Evolutionary conservation across 225 moss, liverwort and hornwort species (phyloP), one percentile per base, ranked within the genome.

Genomic region (Sphagnum contortum): DNA sequence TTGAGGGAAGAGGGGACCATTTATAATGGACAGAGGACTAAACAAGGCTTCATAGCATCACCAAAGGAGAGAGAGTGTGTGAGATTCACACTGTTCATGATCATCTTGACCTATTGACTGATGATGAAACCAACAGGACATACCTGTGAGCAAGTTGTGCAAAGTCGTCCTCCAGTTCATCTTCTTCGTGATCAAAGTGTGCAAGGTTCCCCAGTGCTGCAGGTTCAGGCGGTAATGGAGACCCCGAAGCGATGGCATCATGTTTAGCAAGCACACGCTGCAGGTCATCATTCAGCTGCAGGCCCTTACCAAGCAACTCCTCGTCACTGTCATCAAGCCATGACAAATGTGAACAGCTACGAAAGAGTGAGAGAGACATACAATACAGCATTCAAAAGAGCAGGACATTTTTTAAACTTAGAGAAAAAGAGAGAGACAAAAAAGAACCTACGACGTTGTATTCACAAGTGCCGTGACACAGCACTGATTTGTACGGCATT

Each of bases 221-320:
- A n/a, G 81, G 70, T 14, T 71, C 75, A 67, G 83, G 81, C 7
- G 92, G 87, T 64, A 90, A 59, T 4, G 87, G 74, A 74, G 90
- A 76, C 70, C 90, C 92, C 58, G 92, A 88, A 8, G 84, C 72
- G 72, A 92, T 81, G 47, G 90, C 83, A 68, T 96, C 92, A 71
- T 96, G 88, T 67, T 84, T 92, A 49, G 79, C 88, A 50, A 96
- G 74, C 68, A 88, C 84, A 66, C 88, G 84, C 69, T 90, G 95
- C 73, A 96, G 72, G 61, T 96, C 90, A 71, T 96, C 95, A 76
- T 96, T 88, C 65, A 96, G 78, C 55, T 84, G 65, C 64, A 90
- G 85, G 62, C 88, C 92, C 71, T 83, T 83, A 57, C 88, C 76
- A 57, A 92, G 90, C 50, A 92, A 59, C 69, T 90, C 92, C 77